Evolutionary conservation across 306 rosid genomes (phyloP), one percentile per base, ranked within the genome.

Genomic region (Rubus idaeus): DNA sequence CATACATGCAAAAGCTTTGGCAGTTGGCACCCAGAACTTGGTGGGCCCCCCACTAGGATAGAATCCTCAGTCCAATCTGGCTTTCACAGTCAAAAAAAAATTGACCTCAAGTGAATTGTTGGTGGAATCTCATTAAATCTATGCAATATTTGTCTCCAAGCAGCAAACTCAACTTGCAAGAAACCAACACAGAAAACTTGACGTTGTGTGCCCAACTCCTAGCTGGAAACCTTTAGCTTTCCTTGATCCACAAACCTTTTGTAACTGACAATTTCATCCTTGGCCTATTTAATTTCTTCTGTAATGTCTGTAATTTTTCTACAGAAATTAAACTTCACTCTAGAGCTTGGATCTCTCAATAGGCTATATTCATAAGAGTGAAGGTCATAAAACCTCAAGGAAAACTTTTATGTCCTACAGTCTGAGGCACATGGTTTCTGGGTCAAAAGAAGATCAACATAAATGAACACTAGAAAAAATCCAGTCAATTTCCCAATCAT

Each of bases 151-250:
- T 61, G 42, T 35, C 67, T 61, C 67, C 6, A 30, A 20, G 30
- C 61, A 56, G 4, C 37, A 60, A 18, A 63, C 5, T 3, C 69
- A 18, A 64, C 47, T 64, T 64, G 69, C 69, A 39, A 40, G 69
- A 64, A 64, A 64, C 26, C 47, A 64, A 64, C 69, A 64, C 69
- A 64, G 69, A 39, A 39, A 39, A 17, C 26, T 64, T 64, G 26
- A 64, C 41, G n/a, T 18, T 64, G 69, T 64, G 69, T 64, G 69
- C 69, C 69, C 44, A n/a, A 39, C 69, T 64, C 46, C 71, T 66
- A 66, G 71, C 68, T 63, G 68, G 68, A 37, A 63, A 63, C 18
- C 18, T 13, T 11, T 16, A 63, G 37, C 42, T 10, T 52, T 71
- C 63, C 13, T 35, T 50, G 17, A 17, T 10, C 75, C 75, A 7